Conservation (phyloP, 305 asterid species). For the Fraxinus albicans region DNA sequence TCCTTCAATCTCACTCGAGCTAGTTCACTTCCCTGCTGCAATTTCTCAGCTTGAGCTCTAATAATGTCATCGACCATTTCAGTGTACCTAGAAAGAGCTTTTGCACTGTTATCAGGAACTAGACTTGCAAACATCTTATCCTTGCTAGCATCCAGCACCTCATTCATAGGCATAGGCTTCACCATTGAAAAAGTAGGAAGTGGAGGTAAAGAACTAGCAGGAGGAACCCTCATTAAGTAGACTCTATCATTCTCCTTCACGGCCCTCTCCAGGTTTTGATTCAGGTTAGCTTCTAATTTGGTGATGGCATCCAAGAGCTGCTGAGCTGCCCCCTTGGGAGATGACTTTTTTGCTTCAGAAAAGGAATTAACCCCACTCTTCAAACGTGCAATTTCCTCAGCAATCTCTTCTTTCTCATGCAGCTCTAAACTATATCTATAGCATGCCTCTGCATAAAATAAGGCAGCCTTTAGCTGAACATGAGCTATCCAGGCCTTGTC, state of each 20-base stretch:
- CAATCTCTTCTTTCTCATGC: conserved; percentile 95
- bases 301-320: conserved; percentile 82
- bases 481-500: conserved; percentile 92
- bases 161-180: conserved; percentile 86
- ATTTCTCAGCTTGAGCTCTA: conserved; percentile 92
- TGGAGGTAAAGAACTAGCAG: conserved; percentile 71
- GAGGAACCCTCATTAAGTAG: conserved; percentile 93
- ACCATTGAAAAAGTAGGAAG: conserved; percentile 96
- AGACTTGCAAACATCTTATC: conserved; percentile 89
- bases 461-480: conserved; percentile 89
- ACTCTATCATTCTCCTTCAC: conserved; percentile 95
- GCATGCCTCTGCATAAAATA: conserved; percentile 93
- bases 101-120: conserved; percentile 93
- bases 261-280: conserved; percentile 85
- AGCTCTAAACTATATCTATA: conserved; percentile 87
- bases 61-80: conserved; percentile 92
- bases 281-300: conserved; percentile 67
- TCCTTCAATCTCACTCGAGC: conserved; percentile 95
- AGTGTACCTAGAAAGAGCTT: conserved; percentile 91
- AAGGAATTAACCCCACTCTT: conserved; percentile 72
- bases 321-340: conserved; percentile 82
- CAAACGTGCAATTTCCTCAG: conserved; percentile 93
- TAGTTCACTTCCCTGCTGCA: conserved; percentile 96
- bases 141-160: conserved; percentile 86
- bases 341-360: conserved; percentile 73